Evolutionary conservation across 495 filamentous ascomycete species (phyloP).

Genomic region (Hypomontagnella submonticulosa): DNA sequence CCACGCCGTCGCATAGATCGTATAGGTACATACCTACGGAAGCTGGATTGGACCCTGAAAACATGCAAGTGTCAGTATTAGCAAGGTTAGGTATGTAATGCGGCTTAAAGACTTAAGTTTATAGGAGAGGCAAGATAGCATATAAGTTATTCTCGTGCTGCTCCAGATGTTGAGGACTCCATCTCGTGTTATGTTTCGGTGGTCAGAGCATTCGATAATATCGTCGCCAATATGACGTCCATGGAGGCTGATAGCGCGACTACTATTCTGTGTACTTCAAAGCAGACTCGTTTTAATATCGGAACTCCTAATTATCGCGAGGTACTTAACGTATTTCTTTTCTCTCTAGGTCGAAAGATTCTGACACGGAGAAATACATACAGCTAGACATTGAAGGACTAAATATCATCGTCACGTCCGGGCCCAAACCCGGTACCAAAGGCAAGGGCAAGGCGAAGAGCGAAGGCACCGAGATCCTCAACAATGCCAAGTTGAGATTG

Average conservation of each 20-base stretch:
- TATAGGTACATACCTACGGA: slow-evolving; percentile 3
- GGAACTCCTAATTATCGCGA: slow-evolving; percentile 64
- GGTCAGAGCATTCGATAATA: background rate
- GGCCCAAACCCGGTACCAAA: slow-evolving; percentile 39
- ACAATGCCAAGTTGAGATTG: slow-evolving; percentile 72
- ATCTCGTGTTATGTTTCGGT: background rate
- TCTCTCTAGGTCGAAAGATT: background rate
- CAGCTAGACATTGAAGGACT: slow-evolving; percentile 76
- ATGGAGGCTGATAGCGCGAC: slow-evolving; percentile 59
- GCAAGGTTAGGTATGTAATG: slow-evolving; percentile 3
- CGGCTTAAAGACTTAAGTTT: slow-evolving; percentile 3
- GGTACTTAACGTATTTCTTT: slow-evolving; percentile 42
- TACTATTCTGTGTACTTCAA: slow-evolving; percentile 64
- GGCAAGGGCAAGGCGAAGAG: slow-evolving; percentile 63
- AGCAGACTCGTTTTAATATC: slow-evolving; percentile 69
- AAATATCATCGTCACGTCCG: slow-evolving; percentile 68
- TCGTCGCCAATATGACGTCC: slow-evolving; percentile 52
- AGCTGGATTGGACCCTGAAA: background rate
- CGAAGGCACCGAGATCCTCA: slow-evolving; percentile 73
- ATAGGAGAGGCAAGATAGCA: background rate
- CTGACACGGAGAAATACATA: slow-evolving; percentile 3
- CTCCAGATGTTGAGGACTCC: background rate
- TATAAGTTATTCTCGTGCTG: slow-evolving; percentile 9
- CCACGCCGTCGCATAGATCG: slow-evolving; percentile 16
- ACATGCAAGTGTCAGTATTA: too few species aligned